Conservation (phyloP, 495 filamentous ascomycete genomes). For the Daldinia vernicosa region DNA sequence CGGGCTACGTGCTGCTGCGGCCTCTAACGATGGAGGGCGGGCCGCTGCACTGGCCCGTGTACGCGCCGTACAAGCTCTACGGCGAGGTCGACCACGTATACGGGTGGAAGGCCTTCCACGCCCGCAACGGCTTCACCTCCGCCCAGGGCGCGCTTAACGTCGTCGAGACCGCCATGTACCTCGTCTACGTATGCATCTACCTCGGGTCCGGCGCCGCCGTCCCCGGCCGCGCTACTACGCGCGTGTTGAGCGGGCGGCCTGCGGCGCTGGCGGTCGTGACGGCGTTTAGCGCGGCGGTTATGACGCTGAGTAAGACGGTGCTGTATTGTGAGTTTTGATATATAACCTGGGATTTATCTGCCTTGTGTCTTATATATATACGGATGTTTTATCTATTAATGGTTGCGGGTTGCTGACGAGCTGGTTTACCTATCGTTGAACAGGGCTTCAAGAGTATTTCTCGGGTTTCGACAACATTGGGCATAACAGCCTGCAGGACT, state of each 20-base stretch:
- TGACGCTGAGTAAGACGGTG: slow-evolving; percentile 89
- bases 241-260: slow-evolving; percentile 62
- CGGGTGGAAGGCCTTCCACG: slow-evolving; percentile 78
- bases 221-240: slow-evolving; percentile 47
- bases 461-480: slow-evolving; percentile 82
- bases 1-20: slow-evolving; percentile 79
- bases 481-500: slow-evolving; percentile 68
- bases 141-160: slow-evolving; percentile 80
- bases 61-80: slow-evolving; percentile 83
- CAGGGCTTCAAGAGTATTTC: slow-evolving; percentile 80
- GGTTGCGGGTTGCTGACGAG: slow-evolving; percentile 3
- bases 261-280: slow-evolving; percentile 72
- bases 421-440: background rate
- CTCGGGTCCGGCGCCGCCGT: slow-evolving; percentile 54
- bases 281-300: slow-evolving; percentile 73
- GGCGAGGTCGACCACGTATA: slow-evolving; percentile 84
- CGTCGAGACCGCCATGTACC: slow-evolving; percentile 75
- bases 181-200: slow-evolving; percentile 72
- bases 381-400: background rate
- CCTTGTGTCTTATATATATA: background rate
- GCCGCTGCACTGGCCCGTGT: slow-evolving; percentile 75
- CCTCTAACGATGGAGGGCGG: slow-evolving; percentile 88
- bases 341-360: slow-evolving; percentile 1
- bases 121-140: slow-evolving; percentile 77
- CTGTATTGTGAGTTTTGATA: slow-evolving; percentile 79